Evolutionary conservation across 73 alveolate genomes (phyloP), one percentile per base, ranked within the genome.

Genomic region (Uronychia setigera): DNA sequence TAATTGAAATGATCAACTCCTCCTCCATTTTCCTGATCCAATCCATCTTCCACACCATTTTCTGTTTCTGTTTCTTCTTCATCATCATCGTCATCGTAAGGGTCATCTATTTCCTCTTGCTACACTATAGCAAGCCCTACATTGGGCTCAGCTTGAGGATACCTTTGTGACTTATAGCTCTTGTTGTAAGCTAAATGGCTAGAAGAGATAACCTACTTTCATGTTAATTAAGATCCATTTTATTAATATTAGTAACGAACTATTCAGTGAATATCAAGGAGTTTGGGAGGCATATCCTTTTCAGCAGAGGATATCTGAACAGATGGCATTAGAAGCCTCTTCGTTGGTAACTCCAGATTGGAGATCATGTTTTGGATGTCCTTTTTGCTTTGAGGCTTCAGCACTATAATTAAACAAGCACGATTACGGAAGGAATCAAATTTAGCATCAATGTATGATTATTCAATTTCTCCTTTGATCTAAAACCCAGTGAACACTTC

Each of bases 1-100:
- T 67, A 85, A 35, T 85, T 85, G 26, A 77, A 5, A 67, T 28
- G 79, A 58, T 85, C 91, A 0, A 77, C 31, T 25, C 79, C 85
- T 33, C 74, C 91, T 5, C 33, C 87, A 34, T 76, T 81, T 26
- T 67, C 79, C 29, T 25, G 32, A 9, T 13, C 79, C 34, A 26
- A 1, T 1, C 26, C 79, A 5, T 67, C 79, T 67, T 67, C 79
- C 14, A 13, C 34, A 13, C 26, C 79, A 26, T 67, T 1, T 30
- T 28, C 79, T 26, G 29, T 28, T 57, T 57, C 74, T 26, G 34
- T 28, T 67, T 67, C 79, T 1, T 67, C 79, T 67, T 67, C 79
- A 26, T 5, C 30, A 1, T 5, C 79, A 26, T 26, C 74, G 26
- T 57, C 74, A 14, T 13, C 13, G 74, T 57, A 57, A 57, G 26